Percentiles rank a stretch among this genome's conserved stretches.
Evolutionary conservation across 176 grass and related monocot species (phyloP).

Genomic region (Phoenix dactylifera): DNA sequence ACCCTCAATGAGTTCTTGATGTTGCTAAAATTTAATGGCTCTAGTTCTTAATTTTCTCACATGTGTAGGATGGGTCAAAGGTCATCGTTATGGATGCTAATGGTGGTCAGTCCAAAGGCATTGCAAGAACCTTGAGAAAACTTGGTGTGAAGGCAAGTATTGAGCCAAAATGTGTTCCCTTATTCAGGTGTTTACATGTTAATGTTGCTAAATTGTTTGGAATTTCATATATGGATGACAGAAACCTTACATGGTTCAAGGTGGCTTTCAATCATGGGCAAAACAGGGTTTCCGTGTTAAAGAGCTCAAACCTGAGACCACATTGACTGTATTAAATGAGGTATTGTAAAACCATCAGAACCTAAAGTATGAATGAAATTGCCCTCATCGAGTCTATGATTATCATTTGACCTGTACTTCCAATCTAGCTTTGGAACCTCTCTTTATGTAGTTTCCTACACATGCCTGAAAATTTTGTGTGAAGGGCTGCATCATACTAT

Average conservation of each 20-base stretch:
- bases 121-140: slow-evolving; percentile 88
- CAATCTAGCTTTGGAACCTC: too few species aligned
- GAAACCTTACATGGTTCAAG: slow-evolving; percentile 83
- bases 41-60: not conserved
- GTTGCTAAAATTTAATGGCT: too few species aligned
- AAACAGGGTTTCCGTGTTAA: slow-evolving; percentile 67
- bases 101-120: slow-evolving; percentile 60
- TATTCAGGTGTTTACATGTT: too few species aligned
- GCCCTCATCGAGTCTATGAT: too few species aligned
- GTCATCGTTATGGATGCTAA: slow-evolving; percentile 93
- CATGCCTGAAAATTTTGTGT: too few species aligned
- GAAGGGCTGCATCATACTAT: too few species aligned
- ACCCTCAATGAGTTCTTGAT: too few species aligned
- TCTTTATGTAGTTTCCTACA: too few species aligned
- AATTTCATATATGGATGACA: not conserved
- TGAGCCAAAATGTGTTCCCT: not conserved
- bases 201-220: not conserved
- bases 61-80: slow-evolving; percentile 61
- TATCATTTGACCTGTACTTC: too few species aligned
- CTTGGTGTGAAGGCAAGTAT: slow-evolving; percentile 77
- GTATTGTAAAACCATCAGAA: slow-evolving; percentile 22
- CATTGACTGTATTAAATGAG: slow-evolving; percentile 89
- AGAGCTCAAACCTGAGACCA: slow-evolving; percentile 77
- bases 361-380: too few species aligned
- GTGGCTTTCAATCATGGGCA: slow-evolving; percentile 88